Evolutionary conservation across 78 protist genomes (phyloP).

Genomic region (Dictyostelium discoideum): dicty_2.7 NC_007091.3:661001-661500

Average conservation of each 20-base stretch:
- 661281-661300: not conserved
- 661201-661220: not conserved
- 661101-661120: no score
- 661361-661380: constrained; percentile 42
- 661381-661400: constrained; percentile 1
- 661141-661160: not conserved
- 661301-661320: no score
- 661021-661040: not conserved
- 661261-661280: not conserved
- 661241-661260: not conserved
- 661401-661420: not conserved
- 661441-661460: not conserved
- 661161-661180: not conserved
- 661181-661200: not conserved
- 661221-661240: not conserved
- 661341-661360: constrained; percentile 52
- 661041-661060: no score
- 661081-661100: no score
- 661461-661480: not conserved
- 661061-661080: no score
- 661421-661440: not conserved
- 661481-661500: constrained; percentile 5
- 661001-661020: not conserved
- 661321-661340: not conserved
- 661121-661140: no score